Evolutionary conservation across 768 basidiomycete species (phyloP).

Genomic region (Phlegmacium glaucopus): DNA sequence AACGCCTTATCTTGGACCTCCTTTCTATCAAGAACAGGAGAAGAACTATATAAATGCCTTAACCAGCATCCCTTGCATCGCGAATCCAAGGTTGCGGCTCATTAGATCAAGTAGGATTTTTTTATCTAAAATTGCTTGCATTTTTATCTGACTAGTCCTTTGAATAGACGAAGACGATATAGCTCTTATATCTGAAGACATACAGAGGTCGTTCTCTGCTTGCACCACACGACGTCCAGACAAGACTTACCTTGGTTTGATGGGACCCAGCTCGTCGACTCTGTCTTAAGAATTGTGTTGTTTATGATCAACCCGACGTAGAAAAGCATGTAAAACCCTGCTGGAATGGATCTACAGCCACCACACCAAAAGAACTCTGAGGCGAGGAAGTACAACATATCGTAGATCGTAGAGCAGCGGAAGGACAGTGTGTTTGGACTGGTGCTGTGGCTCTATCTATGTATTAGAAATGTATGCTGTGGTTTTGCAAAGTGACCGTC

Average conservation of each 20-base stretch:
- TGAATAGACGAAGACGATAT: slow-evolving; percentile 84
- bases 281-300: slow-evolving; percentile 73
- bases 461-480: no score
- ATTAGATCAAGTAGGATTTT: slow-evolving; percentile 57
- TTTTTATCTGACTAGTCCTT: slow-evolving; percentile 45
- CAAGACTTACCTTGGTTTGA: slow-evolving; percentile 69
- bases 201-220: slow-evolving; percentile 74
- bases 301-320: no score
- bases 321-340: no score
- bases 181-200: slow-evolving; percentile 81
- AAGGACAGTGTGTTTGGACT: no score
- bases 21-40: no score
- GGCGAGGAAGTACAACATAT: no score
- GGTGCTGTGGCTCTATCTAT: no score
- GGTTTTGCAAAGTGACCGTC: no score
- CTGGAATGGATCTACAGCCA: no score
- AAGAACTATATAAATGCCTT: slow-evolving; percentile 89
- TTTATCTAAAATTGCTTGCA: neutral
- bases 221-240: slow-evolving; percentile 74
- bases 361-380: no score
- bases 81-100: slow-evolving; percentile 79
- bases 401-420: no score
- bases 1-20: no score
- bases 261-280: slow-evolving; percentile 75
- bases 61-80: slow-evolving; percentile 91